Evolutionary conservation across 352 stramenopile genomes (phyloP).

Genomic region (Phytophthora pini): DNA sequence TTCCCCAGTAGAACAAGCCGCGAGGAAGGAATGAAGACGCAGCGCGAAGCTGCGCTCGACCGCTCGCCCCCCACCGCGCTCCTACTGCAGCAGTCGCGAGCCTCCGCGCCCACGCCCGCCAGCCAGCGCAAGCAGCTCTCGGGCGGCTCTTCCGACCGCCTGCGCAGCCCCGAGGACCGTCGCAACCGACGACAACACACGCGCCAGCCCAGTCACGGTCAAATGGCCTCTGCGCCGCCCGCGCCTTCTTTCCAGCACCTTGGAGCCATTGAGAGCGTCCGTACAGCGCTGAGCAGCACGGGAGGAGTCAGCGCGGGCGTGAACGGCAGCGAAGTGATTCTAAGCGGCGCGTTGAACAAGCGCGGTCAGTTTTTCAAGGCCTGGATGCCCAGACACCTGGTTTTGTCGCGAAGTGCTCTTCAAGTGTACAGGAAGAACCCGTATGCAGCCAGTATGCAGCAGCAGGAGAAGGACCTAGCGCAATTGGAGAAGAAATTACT

Average conservation of each 20-base stretch:
- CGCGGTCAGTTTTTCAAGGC: conserved; percentile 80
- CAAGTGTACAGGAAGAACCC: conserved; percentile 83
- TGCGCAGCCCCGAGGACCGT: conserved; percentile 17
- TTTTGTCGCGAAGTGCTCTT: conserved; percentile 64
- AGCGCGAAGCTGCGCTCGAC: conserved; percentile 16
- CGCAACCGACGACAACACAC: conserved; percentile 15
- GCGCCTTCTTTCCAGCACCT: conserved; percentile 33
- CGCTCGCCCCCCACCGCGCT: conserved; percentile 17
- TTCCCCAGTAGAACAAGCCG: conserved; percentile 4
- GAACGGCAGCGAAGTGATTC: conserved; percentile 49
- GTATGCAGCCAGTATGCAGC: conserved; percentile 26
- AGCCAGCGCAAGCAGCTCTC: conserved; percentile 24
- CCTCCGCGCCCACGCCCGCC: conserved; percentile 18
- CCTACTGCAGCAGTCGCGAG: conserved; percentile 23
- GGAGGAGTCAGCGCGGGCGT: conserved; percentile 8
- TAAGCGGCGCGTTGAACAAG: conserved; percentile 69
- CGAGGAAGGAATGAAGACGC: conserved; percentile 28
- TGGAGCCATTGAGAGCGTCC: conserved; percentile 43
- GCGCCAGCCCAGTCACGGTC: not conserved
- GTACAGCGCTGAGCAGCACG: conserved; percentile 34
- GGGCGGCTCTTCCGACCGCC: conserved; percentile 15
- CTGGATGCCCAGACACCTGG: conserved; percentile 74
- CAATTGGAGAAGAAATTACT: conserved; percentile 66
- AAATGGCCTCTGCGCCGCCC: not conserved
- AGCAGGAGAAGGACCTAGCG: conserved; percentile 49